These are phyloP conservation scores for Saturnispora silvae DNA, from an alignment of 805 yeast species.

Conservation along the genomic window DNA sequence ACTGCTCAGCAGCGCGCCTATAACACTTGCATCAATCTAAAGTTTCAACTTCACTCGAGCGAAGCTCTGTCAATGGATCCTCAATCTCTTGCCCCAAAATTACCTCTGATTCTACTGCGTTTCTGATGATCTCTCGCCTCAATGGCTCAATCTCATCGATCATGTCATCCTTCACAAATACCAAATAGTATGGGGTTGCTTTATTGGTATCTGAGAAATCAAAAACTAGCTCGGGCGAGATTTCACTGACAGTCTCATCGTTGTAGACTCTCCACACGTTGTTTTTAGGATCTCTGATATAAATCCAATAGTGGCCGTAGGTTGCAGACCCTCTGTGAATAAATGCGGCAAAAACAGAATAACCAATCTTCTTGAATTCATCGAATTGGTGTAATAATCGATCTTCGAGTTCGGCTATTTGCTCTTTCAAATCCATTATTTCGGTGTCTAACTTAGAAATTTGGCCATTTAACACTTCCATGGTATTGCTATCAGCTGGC, in stretches of 20 bases:
- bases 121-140: slow-evolving; percentile 32
- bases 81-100: no score
- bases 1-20: no score
- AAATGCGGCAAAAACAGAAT: slow-evolving; percentile 81
- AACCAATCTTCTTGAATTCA: slow-evolving; percentile 53
- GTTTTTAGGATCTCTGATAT: slow-evolving; percentile 64
- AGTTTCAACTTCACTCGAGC: neutral
- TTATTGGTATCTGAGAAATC: slow-evolving; percentile 59
- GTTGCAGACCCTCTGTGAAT: slow-evolving; percentile 94
- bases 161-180: slow-evolving; percentile 60
- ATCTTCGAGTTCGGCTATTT: slow-evolving; percentile 34
- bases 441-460: slow-evolving; percentile 38
- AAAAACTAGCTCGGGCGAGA: slow-evolving; percentile 52
- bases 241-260: slow-evolving; percentile 90
- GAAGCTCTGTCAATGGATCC: no score
- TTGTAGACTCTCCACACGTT: slow-evolving; percentile 79
- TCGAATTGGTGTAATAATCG: slow-evolving; percentile 52
- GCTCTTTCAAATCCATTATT: slow-evolving; percentile 27
- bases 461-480: slow-evolving; percentile 37
- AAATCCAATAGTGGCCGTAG: slow-evolving; percentile 96
- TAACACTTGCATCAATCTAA: no score
- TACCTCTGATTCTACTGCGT: slow-evolving; percentile 7
- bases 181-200: slow-evolving; percentile 91
- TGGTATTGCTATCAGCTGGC: slow-evolving; percentile 34
- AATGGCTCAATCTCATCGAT: slow-evolving; percentile 55